A percentile compares a stretch with the other conserved stretches of the same genome.
Conservation (phyloP, 2,329 filamentous ascomycete species). For the Diaporthe sp. region DNA sequence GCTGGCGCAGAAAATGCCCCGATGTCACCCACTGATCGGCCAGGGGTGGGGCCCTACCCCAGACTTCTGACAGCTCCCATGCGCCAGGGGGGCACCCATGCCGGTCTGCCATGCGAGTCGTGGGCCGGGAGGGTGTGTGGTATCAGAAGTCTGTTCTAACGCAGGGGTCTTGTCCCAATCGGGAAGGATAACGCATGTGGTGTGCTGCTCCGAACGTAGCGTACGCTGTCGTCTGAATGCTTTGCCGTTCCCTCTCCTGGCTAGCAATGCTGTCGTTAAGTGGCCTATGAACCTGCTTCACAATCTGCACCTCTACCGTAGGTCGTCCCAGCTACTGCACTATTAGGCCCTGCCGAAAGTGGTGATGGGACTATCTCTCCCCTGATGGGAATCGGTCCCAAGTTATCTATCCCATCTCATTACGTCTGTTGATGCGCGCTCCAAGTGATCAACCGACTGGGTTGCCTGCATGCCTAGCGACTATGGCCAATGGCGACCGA, state of each 20-base stretch:
- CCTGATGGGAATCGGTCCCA: slow-evolving; percentile 8
- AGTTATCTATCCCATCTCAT: slow-evolving; percentile 18
- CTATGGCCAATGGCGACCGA: background rate
- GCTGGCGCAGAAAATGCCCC: background rate
- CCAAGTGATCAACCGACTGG: background rate
- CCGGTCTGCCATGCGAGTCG: slow-evolving; percentile 19
- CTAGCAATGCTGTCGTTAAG: background rate
- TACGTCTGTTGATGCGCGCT: background rate
- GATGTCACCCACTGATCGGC: slow-evolving; percentile 30
- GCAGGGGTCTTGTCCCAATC: slow-evolving; percentile 7
- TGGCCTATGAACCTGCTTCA: background rate
- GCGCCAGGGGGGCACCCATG: background rate
- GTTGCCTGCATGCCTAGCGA: background rate
- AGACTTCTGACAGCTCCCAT: slow-evolving; percentile 19
- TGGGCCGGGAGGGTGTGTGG: background rate
- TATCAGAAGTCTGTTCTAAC: slow-evolving; percentile 1
- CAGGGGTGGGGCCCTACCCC: slow-evolving; percentile 9
- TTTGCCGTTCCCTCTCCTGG: background rate
- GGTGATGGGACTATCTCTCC: background rate
- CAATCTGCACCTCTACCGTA: background rate
- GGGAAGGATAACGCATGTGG: slow-evolving; percentile 1
- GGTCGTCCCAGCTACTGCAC: background rate
- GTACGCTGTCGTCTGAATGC: background rate
- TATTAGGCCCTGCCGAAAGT: background rate
- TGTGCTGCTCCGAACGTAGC: background rate